phyloP scores from a whole-genome alignment of 257 asterid species.

The Capsicum pubescens region DNA sequence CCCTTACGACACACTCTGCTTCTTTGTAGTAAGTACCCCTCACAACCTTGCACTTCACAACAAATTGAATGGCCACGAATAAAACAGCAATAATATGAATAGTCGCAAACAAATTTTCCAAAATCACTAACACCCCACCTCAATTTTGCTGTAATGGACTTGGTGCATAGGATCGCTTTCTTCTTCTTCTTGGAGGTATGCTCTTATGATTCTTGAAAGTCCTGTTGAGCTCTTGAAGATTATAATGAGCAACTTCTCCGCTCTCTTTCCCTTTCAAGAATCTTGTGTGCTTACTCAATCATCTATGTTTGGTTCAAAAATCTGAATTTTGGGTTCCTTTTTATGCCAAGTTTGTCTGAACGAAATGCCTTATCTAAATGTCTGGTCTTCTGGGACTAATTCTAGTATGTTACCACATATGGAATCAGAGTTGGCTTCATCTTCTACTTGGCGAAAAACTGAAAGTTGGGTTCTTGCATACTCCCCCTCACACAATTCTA shows the following conservation, averaged over 20 bases:
- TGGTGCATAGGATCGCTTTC: no score
- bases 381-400: constrained; percentile 62
- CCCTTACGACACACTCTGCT: not conserved
- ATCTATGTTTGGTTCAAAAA: constrained; percentile 29
- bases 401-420: constrained; percentile 47
- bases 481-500: constrained; percentile 26
- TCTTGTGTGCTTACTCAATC: not conserved
- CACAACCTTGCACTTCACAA: not conserved
- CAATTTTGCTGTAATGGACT: not conserved
- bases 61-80: not conserved
- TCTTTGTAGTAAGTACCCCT: not conserved
- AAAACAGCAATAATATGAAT: constrained; percentile 24
- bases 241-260: not conserved
- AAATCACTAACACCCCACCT: not conserved
- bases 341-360: constrained; percentile 22
- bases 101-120: not conserved
- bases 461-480: constrained; percentile 43
- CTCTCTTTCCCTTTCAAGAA: not conserved
- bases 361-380: constrained; percentile 72
- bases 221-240: not conserved
- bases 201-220: not conserved
- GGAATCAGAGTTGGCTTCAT: constrained; percentile 48
- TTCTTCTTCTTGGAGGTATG: not conserved
- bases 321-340: constrained; percentile 19
- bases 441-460: constrained; percentile 43